Base-by-base conservation (phyloP, 2,329 filamentous ascomycete genomes). In the Apiospora saccharicola region DNA sequence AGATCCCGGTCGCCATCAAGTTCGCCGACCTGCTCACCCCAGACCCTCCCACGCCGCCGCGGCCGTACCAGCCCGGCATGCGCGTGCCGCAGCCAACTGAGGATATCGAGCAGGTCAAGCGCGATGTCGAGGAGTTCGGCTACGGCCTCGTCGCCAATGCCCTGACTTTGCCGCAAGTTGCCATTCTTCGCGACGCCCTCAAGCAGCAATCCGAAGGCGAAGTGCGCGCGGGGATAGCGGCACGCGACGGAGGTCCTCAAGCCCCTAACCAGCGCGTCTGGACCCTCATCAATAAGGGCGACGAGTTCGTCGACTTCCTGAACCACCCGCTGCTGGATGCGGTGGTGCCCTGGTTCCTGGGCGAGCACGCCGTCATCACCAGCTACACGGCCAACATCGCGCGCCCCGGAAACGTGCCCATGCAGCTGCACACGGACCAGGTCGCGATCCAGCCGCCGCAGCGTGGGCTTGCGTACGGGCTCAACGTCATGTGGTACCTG, bases 11-110 rank as follows among this genome's bases (percentile, higher is more conserved):
- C 8, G 77, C 73, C 8, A 75, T 78, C 71, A 76, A 76, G 64
- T 78, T 78, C 67, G 77, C 74, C 46, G 77, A 79, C 67, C 57
- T 74, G n/a, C 68, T 79, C 30, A 76, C 73, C 24, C 77, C 77
- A 10, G 67, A 69, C 41, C 75, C 75, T 7, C 75, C 77, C 10
- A 70, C 68, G 12, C 71, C 75, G 16, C 75, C 53, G 75, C 26
- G 74, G 72, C 68, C 30, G 67, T 24, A 85, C 84, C 41, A 51
- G 12, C 12, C 51, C 4, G 41, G 69, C 3, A 79, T 80, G 2
- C 79, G 79, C 3, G 79, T 85, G 2, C 84, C 78, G 0, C 82
- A 75, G 78, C 76, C 78, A 19, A 79, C 78, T 13, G 75, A 76
- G 57, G 78, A 80, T 67, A 74, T 80, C 68, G 76, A 76, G 26